Evolutionary conservation across 441 rosid genomes (phyloP), one percentile per base, ranked within the genome.

Genomic region (Macaranga tanarius): DNA sequence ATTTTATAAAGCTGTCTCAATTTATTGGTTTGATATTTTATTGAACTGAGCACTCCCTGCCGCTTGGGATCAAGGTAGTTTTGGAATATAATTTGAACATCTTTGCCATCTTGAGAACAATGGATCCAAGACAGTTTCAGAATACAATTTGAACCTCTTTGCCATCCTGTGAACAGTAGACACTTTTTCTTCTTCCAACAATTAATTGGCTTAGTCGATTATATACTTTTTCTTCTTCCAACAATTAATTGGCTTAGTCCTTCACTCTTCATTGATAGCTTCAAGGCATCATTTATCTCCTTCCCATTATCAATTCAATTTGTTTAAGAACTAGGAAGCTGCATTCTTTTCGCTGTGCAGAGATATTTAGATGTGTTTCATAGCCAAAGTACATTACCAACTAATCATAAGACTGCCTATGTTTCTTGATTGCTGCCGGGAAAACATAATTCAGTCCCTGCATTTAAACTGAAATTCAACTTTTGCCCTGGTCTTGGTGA

Each of bases 401-500:
- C 19, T 70, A 13, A 15, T 19, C 17, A 70, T 15, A 19, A n/a
- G 19, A 16, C 11, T 62, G n/a, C 10, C 11, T 42, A 19, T 68
- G 22, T 58, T 50, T 56, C 50, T 16, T 12, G 5, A 13, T 17
- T 58, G 23, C 45, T 56, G 12, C 34, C 5, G 28, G 19, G 25
- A 16, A n/a, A 3, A 19, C 13, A 42, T 19, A 16, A 38, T 17
- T 50, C 28, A 2, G 26, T 76, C 58, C 47, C 26, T 62, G 15
- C 42, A 19, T 69, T 69, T 60, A 62, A 59, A 28, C 40, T 52
- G 22, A 19, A 54, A 61, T 16, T 67, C 59, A 20, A 7, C 12
- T 20, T 38, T 57, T 7, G 13, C 61, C 59, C 64, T 69, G 71
- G 42, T 31, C 62, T 31, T 62, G 59, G 45, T 74, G 63, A 72